Evolutionary conservation across 2,329 filamentous ascomycete genomes (phyloP).

Genomic region (Magnaporthiopsis poae): DNA sequence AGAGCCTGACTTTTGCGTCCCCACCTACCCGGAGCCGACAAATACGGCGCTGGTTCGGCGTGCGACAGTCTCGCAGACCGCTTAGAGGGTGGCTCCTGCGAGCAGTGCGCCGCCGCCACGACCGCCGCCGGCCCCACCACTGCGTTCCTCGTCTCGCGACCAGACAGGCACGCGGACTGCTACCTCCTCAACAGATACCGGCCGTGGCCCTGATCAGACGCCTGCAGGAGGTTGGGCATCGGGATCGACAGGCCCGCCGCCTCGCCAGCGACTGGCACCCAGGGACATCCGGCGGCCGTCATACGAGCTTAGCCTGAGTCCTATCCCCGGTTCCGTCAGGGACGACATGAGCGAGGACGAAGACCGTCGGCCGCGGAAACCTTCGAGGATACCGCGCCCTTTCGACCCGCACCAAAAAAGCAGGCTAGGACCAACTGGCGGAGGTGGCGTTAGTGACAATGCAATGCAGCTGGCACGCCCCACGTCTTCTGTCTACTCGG

Average conservation of each 20-base stretch:
- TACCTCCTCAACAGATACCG: too few relatives aligned
- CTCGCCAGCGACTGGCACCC: neutral
- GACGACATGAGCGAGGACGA: conserved; percentile 6
- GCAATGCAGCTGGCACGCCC: neutral
- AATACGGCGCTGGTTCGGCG: neutral
- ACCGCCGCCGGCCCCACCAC: neutral
- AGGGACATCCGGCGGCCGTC: conserved; percentile 2
- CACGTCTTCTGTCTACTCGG: neutral
- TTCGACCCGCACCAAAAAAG: conserved; percentile 1
- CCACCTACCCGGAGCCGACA: neutral
- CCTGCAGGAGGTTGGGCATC: too few relatives aligned
- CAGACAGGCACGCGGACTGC: neutral
- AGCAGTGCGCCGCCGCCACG: neutral
- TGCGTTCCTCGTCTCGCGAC: neutral
- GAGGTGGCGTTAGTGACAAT: neutral
- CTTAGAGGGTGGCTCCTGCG: conserved; percentile 3
- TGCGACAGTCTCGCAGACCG: neutral
- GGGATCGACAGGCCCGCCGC: neutral
- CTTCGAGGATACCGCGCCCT: neutral
- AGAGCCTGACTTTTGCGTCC: neutral
- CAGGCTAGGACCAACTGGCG: neutral
- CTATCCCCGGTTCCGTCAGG: conserved; percentile 1
- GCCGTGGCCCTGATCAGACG: too few relatives aligned
- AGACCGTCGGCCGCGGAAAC: neutral
- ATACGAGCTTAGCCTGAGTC: conserved; percentile 3